Base-by-base conservation (phyloP, 768 basidiomycete species). In the Piloderma croceum region DNA sequence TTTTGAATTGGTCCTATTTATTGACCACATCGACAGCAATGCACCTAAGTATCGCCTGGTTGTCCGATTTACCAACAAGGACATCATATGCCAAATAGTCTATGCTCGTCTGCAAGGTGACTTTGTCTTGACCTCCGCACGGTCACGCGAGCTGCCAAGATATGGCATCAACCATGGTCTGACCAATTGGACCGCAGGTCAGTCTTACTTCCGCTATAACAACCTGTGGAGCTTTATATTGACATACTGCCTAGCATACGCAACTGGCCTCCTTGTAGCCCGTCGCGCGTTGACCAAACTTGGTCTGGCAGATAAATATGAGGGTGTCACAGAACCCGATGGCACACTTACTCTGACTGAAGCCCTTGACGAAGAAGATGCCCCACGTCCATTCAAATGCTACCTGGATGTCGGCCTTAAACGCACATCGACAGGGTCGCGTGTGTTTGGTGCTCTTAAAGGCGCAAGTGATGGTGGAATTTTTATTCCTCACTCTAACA, bases 131-230 rank as follows among this genome's bases (percentile, higher is more conserved):
- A 79, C 79, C 42, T 74, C 89, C 36, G 96, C 96, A 45, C 80
- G 75, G 51, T 96, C 96, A 38, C 74, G 72, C 59, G 96, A 99
- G 68, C 84, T 98, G 36, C 90, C 91, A 42, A 75, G 80, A 59
- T 99, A 96, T 64, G 96, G 96, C 47, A 94, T 99, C 68, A 85
- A 86, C 62, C 93, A 98, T 64, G 96, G 96, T 68, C 76, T 99
- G 37, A 98, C 94, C 44, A 99, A 99, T 75, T 98, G 96, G 96
- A 74, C 92, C 47, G 93, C 96, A 49, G 89, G 90, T 90, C 52
- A 36, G 73, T 50, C 9, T 6, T 25, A 9, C n/a, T n/a, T n/a
- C n/a, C n/a, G n/a, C n/a, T n/a, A n/a, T n/a, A n/a, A n/a, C n/a
- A n/a, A n/a, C n/a, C n/a, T n/a, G n/a, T n/a, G n/a, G n/a, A n/a